Base-by-base conservation (phyloP, 495 filamentous ascomycete species). In the Aspergillus leporis region DNA sequence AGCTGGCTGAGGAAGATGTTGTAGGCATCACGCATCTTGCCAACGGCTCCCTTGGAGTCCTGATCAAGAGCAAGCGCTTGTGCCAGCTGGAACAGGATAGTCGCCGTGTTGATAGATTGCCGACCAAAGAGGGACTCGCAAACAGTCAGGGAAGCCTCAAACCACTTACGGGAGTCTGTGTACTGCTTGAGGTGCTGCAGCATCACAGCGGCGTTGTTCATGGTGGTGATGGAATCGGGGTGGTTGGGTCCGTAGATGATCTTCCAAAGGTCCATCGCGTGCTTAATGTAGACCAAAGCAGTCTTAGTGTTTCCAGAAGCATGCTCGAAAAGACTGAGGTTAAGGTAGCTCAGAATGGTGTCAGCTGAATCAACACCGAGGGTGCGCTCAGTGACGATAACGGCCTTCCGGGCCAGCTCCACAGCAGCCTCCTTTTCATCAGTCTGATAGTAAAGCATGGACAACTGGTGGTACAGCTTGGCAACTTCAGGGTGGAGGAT, bases 141-240 rank as follows among this genome's bases (percentile, higher is more conserved):
- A 34, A 96, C 85, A 21, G 82, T 77, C 34, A 98, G 86, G 13
- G 92, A 93, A 52, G 90, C 89, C 76, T 98, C 93, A 71, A 99
- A 98, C 95, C 95, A 99, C 60, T 90, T 80, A 55, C 93, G 88
- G 14, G 93, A 97, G 72, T 96, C 91, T 59, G 89, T 84, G 80
- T 93, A 99, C 48, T 88, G 85, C 79, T 96, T 93, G 65, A 96
- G 80, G 56, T 90, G 86, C 76, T 98, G 95, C 49, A 98, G 85
- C 95, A 99, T 99, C 28, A 98, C 94, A 13, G 95, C 95, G 14
- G 91, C 92, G 70, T 99, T 99, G 83, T 98, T 99, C 74, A 98
- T 87, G 31, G 95, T 97, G 13, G 95, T 99, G 76, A 98, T 96
- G 16, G 91, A 94, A 74, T 99, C 95, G 3, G 95, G 95, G 75